These are phyloP conservation scores for Yarrowia sp. DNA, from an alignment of 805 yeast genomes.

Conservation along the genomic window DNA sequence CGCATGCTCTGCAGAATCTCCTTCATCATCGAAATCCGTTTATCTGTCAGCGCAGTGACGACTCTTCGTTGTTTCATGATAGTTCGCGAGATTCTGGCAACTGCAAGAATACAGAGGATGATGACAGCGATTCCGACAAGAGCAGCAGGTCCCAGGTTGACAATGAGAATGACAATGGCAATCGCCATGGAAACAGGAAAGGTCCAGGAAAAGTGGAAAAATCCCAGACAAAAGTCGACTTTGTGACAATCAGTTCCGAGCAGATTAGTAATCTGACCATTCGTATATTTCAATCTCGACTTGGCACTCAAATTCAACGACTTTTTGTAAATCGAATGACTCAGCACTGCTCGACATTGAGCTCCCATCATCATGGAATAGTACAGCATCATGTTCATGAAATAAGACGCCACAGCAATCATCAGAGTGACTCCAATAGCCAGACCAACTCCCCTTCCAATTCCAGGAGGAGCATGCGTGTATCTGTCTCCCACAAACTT, in stretches of 20 bases:
- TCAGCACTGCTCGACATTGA: constrained; percentile 69
- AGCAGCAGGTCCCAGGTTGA: constrained; percentile 69
- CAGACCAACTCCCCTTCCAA: constrained; percentile 72
- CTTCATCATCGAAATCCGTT: constrained; percentile 73
- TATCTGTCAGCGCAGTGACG: constrained; percentile 67
- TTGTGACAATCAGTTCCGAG: constrained; percentile 76
- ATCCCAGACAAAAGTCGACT: constrained; percentile 71
- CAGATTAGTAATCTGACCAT: constrained; percentile 69
- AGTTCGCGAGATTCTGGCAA: constrained; percentile 47
- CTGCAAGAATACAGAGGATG: constrained; percentile 45
- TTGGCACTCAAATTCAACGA: constrained; percentile 62
- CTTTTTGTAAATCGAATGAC: constrained; percentile 71
- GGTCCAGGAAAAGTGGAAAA: constrained; percentile 64
- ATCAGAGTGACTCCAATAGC: constrained; percentile 71
- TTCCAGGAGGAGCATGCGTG: constrained; percentile 53
- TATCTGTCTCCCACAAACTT: constrained; percentile 63
- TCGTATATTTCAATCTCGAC: constrained; percentile 62
- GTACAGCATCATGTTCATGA: constrained; percentile 68
- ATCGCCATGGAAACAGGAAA: constrained; percentile 67
- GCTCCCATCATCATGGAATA: constrained; percentile 67
- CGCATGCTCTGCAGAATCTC: constrained; percentile 81
- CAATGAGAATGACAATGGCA: constrained; percentile 63
- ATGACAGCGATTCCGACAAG: constrained; percentile 65
- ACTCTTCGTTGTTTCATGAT: constrained; percentile 59
- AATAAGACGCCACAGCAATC: constrained; percentile 57